Evolutionary conservation across 768 basidiomycete species (phyloP), one percentile per base, ranked within the genome.

Genomic region (Fistulinella prunicolor): DNA sequence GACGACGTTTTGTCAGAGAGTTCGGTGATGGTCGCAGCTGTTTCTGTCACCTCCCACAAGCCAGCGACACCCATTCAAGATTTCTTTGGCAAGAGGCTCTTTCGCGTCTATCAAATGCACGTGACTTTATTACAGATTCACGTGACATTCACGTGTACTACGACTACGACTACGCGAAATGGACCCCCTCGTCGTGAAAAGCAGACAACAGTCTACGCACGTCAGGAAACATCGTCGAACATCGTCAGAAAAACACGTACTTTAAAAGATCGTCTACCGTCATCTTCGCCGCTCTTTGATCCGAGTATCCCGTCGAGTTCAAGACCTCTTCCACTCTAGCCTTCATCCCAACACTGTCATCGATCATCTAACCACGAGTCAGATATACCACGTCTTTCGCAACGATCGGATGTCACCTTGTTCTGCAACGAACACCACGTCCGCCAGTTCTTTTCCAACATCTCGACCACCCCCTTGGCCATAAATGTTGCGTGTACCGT

Each of bases 391-490:
- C 10, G n/a, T 5, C 12, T 36, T n/a, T 16, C 16, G 17, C n/a
- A 19, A 16, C 14, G 32, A 4, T 6, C 16, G 12, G 20, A 59
- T 28, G 26, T 29, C 35, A 81, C 82, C 78, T 80, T 78, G 56
- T 85, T 75, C 55, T 86, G 83, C 59, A 88, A 77, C 3, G 93
- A 82, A 61, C 89, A 85, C 92, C 91, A 96, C 23, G 94, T 95
- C 68, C 83, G 81, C 75, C 87, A 87, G 65, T 98, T 98, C 58
- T 83, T 81, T 68, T 96, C 94, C 53, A 98, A 69, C 89, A 98
- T 89, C 58, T 93, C 88, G 64, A 89, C 78, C 26, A 99, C 93
- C 6, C 95, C 96, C 64, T 92, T 95, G 16, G 94, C 94, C 74
- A 81, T 81, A 64, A 99, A 97, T 57, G 85, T 90, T 9, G 86